phyloP scores from a whole-genome alignment of 2,329 filamentous ascomycete genomes.

The Colletotrichum sp. region DNA sequence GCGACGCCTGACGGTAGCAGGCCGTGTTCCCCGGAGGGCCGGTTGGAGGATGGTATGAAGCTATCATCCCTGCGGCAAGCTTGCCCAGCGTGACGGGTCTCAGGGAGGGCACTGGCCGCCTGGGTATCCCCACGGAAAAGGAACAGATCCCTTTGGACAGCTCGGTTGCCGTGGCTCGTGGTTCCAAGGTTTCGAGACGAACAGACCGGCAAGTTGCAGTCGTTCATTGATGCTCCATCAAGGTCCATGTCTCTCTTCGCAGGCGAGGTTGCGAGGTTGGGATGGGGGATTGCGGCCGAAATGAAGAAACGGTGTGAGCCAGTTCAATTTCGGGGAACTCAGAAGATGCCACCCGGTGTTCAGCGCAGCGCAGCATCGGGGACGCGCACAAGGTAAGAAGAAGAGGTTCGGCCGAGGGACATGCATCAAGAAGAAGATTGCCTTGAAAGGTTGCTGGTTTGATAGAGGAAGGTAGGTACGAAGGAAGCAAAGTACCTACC shows the following conservation, averaged over 20 bases:
- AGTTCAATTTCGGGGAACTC: not conserved
- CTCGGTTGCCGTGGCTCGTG: not conserved
- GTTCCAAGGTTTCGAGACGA: conserved; percentile 1
- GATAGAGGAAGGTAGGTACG: not conserved
- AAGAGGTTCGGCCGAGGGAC: not conserved
- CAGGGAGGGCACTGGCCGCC: conserved; percentile 13
- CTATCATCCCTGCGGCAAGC: conserved; percentile 7
- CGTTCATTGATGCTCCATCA: not conserved
- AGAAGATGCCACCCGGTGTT: not conserved
- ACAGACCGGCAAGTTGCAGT: not conserved
- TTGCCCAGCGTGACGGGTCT: not conserved
- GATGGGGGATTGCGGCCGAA: not conserved
- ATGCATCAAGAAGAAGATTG: not conserved
- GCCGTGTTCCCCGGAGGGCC: conserved; percentile 11
- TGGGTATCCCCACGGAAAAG: not conserved
- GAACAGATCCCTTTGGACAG: conserved; percentile 15
- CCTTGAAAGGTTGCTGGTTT: not conserved
- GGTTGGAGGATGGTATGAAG: not conserved
- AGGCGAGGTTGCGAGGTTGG: not conserved
- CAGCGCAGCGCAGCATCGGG: not conserved
- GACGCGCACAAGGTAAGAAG: not conserved
- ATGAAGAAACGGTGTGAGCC: not conserved
- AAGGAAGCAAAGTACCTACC: not conserved
- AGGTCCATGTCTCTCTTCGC: not conserved
- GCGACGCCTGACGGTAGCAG: not conserved